These are phyloP conservation scores for Neurospora sp. DNA, from an alignment of 2,329 filamentous ascomycete genomes.

Conservation along the genomic window DNA sequence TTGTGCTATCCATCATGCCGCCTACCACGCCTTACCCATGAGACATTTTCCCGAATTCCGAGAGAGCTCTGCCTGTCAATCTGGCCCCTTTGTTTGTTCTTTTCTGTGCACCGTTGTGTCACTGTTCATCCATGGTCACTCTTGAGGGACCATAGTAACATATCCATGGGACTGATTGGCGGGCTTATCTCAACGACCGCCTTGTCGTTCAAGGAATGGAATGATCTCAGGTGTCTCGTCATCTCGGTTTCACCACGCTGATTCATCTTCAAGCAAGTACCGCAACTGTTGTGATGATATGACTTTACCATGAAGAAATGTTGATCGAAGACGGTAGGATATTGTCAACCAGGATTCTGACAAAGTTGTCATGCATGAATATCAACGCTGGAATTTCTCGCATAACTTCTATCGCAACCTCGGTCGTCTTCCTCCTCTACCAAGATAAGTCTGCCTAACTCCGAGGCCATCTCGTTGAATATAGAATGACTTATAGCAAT, in stretches of 20 bases:
- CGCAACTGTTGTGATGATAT: not conserved
- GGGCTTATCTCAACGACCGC: not conserved
- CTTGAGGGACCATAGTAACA: not conserved
- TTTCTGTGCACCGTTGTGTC: not conserved
- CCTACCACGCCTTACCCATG: not conserved
- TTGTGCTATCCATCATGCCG: not conserved
- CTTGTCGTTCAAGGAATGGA: not conserved
- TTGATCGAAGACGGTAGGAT: not conserved
- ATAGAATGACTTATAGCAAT: not conserved
- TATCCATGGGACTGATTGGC: not conserved
- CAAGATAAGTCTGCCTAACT: not conserved
- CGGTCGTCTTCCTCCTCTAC: not conserved
- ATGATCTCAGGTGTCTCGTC: not conserved
- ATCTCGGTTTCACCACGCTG: not conserved
- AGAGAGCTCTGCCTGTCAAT: not conserved
- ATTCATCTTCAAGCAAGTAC: not conserved
- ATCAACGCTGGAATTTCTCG: not conserved
- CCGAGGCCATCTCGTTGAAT: not conserved
- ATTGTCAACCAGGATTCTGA: not conserved
- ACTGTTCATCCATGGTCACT: not conserved
- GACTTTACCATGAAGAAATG: not conserved
- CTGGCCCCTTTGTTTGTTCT: not conserved
- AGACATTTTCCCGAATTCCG: not conserved
- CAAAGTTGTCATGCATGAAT: not conserved
- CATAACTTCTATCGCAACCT: not conserved